A percentile compares a stretch with the other conserved stretches of the same genome.
These are phyloP conservation scores for Fraxinus pennsylvanica DNA, from an alignment of 257 asterid species.

Conservation along the genomic window DNA sequence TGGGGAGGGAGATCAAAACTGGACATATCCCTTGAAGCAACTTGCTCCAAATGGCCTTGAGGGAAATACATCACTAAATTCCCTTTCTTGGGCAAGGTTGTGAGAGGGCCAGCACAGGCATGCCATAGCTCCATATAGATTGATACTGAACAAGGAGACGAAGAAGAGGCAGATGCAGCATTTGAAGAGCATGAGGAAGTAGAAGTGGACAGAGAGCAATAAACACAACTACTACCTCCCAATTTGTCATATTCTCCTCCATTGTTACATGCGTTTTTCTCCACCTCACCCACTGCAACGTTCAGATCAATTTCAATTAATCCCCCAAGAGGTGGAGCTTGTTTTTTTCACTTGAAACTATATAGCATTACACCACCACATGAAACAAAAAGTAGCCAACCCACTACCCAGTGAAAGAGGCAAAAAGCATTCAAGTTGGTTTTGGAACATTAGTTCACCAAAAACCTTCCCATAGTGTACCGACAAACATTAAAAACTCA, in stretches of 20 bases:
- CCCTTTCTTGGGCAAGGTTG: constrained; percentile 82
- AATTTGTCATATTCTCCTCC: constrained; percentile 65
- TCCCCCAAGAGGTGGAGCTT: constrained; percentile 21
- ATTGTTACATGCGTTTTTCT: constrained; percentile 53
- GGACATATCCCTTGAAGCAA: constrained; percentile 70
- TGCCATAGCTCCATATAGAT: constrained; percentile 88
- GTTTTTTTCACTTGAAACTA: constrained; percentile 6
- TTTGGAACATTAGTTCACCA: too few relatives aligned
- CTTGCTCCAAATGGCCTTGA: constrained; percentile 92
- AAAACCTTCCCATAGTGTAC: too few relatives aligned
- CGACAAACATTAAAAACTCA: constrained; percentile 4
- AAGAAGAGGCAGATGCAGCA: constrained; percentile 46
- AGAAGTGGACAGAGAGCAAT: constrained; percentile 48
- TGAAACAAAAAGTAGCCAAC: not conserved
- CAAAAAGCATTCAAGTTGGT: not conserved
- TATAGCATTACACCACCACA: too few relatives aligned
- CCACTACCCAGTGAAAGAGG: constrained; percentile 3
- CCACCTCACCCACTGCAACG: constrained; percentile 67
- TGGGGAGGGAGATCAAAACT: constrained; percentile 79
- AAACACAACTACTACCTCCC: constrained; percentile 44
- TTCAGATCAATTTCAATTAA: constrained; percentile 94
- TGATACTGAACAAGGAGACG: constrained; percentile 37
- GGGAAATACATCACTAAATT: constrained; percentile 91
- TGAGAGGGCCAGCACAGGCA: constrained; percentile 97
- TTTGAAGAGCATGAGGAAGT: constrained; percentile 71